A percentile compares a stretch with the other conserved stretches of the same genome.
phyloP scores from a whole-genome alignment of 495 filamentous ascomycete genomes.

The Penicillium tannophilum region DNA sequence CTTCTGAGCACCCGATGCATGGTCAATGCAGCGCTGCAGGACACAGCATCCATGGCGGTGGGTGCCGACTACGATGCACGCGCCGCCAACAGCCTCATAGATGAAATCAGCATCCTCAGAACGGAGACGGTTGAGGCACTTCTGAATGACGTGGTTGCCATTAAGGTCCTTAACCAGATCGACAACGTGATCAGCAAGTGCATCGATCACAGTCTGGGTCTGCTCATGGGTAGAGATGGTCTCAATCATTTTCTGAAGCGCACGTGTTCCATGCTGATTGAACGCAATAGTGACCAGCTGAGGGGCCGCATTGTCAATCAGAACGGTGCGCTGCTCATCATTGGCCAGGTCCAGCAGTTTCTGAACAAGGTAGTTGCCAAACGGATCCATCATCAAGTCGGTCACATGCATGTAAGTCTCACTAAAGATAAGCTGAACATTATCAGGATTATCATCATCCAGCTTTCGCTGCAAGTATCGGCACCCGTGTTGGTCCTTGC shows the following conservation, averaged over 20 bases:
- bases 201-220: slow-evolving; percentile 78
- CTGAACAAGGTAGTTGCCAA: slow-evolving; percentile 97
- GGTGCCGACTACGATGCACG: slow-evolving; percentile 90
- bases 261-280: slow-evolving; percentile 95
- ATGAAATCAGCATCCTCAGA: slow-evolving; percentile 89
- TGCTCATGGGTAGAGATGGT: slow-evolving; percentile 80
- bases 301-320: slow-evolving; percentile 84
- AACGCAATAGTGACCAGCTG: slow-evolving; percentile 89
- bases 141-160: slow-evolving; percentile 98
- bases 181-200: slow-evolving; percentile 78
- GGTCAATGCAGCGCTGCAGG: slow-evolving; percentile 95
- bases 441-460: slow-evolving; percentile 81
- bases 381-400: slow-evolving; percentile 98
- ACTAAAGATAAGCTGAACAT: slow-evolving; percentile 87
- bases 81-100: slow-evolving; percentile 83
- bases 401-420: slow-evolving; percentile 90
- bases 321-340: slow-evolving; percentile 88
- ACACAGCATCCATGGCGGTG: slow-evolving; percentile 98
- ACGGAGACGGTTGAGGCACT: slow-evolving; percentile 91
- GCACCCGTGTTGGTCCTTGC: slow-evolving; percentile 97
- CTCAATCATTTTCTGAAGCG: slow-evolving; percentile 99
- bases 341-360: slow-evolving; percentile 92
- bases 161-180: slow-evolving; percentile 95
- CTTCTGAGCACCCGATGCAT: slow-evolving; percentile 89
- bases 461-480: slow-evolving; percentile 94